Base-by-base conservation (phyloP, 116 monocot species). In the Cymodocea nodosa region DNA sequence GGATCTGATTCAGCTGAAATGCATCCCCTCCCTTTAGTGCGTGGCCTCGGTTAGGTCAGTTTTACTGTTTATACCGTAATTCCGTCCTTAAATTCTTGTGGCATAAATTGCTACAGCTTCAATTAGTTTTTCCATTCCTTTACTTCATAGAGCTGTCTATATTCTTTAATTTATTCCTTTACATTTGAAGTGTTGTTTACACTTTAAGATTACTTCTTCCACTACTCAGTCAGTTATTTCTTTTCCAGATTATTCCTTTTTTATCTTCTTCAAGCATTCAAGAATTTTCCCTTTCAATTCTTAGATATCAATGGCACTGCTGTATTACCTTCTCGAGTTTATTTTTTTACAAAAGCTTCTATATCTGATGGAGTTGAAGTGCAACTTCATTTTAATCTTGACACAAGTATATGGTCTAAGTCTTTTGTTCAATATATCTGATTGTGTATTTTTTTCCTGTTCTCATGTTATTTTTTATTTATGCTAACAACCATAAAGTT, bases 11-110 rank as follows among this genome's bases (percentile, higher is more conserved):
- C 82, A 74, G 85, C 80, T 85, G 87, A 80, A 76, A 87, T 85
- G 83, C 82, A 71, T 81, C 35, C 82, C 76, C 6, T 71, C 66
- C 66, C 79, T 79, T 73, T 78, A 79, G 63, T 73, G 77, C 70
- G 75, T 81, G 79, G 62, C 78, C 78, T 81, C 73, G 51, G 72
- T 73, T 92, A 92, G 92, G 87, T 92, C 92, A 87, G 92, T 92
- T 66, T 78, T 87, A 75, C 66, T 83, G 71, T 84, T 87, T 87
- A 71, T 63, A 76, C 68, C 62, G 69, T 76, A 65, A 77, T 72
- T 78, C 65, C 56, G 64, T 74, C 70, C 64, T 61, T 68, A 70
- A 58, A 64, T 80, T 71, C 55, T 68, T 55, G 72, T 63, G 60
- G 69, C 73, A 70, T 55, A 50, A 34, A 64, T 24, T 73, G 71